Percentiles rank a stretch among this genome's conserved stretches.
Conservation (phyloP, 495 filamentous ascomycete species). For the Penicillium riverlandense region DNA sequence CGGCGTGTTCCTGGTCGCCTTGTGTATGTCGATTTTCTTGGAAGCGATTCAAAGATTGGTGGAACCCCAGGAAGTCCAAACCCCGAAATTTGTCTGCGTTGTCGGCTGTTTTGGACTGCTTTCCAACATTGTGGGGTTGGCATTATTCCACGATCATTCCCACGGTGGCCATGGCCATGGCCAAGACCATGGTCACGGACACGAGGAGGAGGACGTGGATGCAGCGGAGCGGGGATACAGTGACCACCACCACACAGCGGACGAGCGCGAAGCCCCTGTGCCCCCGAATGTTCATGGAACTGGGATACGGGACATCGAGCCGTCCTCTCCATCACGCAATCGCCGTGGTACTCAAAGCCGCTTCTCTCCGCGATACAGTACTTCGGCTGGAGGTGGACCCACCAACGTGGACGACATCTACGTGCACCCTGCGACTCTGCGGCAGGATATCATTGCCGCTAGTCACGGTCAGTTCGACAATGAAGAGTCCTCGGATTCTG, state of each 20-base stretch:
- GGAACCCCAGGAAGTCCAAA: slow-evolving; percentile 76
- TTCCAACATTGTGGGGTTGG: slow-evolving; percentile 83
- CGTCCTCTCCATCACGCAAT: slow-evolving; percentile 22
- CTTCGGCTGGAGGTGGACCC: slow-evolving; percentile 41
- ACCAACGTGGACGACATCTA: slow-evolving; percentile 64
- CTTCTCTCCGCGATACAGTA: slow-evolving; percentile 46
- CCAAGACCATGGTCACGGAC: slow-evolving; percentile 44
- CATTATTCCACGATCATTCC: slow-evolving; percentile 88
- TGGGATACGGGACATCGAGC: slow-evolving; percentile 19
- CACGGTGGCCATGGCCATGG: slow-evolving; percentile 63
- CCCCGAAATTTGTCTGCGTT: slow-evolving; percentile 76
- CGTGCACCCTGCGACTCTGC: slow-evolving; percentile 82
- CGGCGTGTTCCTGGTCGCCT: slow-evolving; percentile 90
- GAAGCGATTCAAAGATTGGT: slow-evolving; percentile 87
- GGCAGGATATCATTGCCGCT: slow-evolving; percentile 84
- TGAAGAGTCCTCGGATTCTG: slow-evolving; percentile 49
- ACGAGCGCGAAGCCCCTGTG: slow-evolving; percentile 6
- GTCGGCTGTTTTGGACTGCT: slow-evolving; percentile 82
- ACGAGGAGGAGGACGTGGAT: slow-evolving; percentile 25
- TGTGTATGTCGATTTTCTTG: slow-evolving; percentile 92
- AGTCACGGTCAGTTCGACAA: slow-evolving; percentile 46
- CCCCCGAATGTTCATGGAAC: slow-evolving; percentile 37
- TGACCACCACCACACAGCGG: slow-evolving; percentile 23
- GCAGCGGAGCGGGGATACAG: slow-evolving; percentile 41
- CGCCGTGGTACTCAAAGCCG: slow-evolving; percentile 35